A percentile compares a stretch with the other conserved stretches of the same genome.
Evolutionary conservation across 208 protist genomes (phyloP).

Genomic region (Trypanosoma congolense): DNA sequence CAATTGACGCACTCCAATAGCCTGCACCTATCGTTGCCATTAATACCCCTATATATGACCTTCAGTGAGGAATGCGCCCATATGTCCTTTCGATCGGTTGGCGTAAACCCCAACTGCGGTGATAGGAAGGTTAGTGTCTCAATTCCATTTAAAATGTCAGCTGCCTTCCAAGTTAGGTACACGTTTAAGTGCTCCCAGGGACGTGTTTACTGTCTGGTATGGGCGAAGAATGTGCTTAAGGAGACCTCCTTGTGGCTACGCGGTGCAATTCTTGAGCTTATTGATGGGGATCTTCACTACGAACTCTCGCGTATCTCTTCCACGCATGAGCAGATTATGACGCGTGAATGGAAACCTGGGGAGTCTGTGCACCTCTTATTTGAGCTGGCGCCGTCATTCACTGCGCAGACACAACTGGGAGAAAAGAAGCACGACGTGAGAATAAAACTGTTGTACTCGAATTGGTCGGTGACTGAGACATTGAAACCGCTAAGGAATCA

Average conservation of each 20-base stretch:
- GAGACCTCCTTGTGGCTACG: conserved; percentile 76
- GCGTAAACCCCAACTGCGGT: conserved; percentile 23
- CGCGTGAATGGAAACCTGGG: conserved; percentile 61
- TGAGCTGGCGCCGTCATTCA: conserved; percentile 46
- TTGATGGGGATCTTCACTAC: conserved; percentile 48
- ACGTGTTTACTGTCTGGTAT: conserved; percentile 74
- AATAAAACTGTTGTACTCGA: conserved; percentile 70
- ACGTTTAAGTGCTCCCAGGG: conserved; percentile 64
- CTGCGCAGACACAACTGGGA: conserved; percentile 19
- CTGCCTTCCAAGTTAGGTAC: conserved; percentile 38
- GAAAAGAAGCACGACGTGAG: conserved; percentile 58
- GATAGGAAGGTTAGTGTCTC: conserved; percentile 15
- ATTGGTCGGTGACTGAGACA: conserved; percentile 29
- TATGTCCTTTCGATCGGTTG: conserved; percentile 38
- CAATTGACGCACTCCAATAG: conserved; percentile 3
- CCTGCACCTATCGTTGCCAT: conserved; percentile 22
- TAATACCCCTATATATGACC: conserved; percentile 56
- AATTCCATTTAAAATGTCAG: conserved; percentile 25
- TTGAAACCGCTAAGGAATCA: conserved; percentile 4
- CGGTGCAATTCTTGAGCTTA: conserved; percentile 55
- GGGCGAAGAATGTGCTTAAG: conserved; percentile 49
- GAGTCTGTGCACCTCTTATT: conserved; percentile 53
- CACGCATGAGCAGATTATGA: conserved; percentile 45
- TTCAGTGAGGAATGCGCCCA: conserved; percentile 16
- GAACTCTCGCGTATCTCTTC: conserved; percentile 57